Conservation (phyloP, 495 filamentous ascomycete genomes). For the Daldinia vernicosa region DNA sequence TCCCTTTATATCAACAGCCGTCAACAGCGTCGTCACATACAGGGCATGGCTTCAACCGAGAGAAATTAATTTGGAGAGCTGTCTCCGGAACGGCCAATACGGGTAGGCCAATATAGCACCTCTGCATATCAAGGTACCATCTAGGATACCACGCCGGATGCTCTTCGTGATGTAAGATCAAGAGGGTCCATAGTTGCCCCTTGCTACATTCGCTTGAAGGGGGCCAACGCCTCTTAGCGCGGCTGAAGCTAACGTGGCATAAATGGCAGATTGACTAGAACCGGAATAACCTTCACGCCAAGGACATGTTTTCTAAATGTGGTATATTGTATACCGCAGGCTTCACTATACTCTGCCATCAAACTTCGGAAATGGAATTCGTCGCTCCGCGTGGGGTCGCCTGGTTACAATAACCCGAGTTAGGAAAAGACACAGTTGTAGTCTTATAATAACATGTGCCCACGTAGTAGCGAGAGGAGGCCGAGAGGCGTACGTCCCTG, state of each 20-base stretch:
- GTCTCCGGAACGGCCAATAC: conserved; percentile 35
- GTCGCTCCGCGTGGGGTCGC: conserved; percentile 35
- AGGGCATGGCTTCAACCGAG: conserved; percentile 36
- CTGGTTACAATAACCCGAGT: conserved; percentile 16
- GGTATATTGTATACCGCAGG: conserved; percentile 5
- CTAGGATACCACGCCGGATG: conserved; percentile 12
- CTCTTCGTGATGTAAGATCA: conserved; percentile 33
- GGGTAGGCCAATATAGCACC: conserved; percentile 23
- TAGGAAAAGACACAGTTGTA: conserved; percentile 24
- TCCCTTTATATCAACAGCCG: conserved; percentile 30
- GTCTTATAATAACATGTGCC: conserved; percentile 34
- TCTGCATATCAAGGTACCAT: conserved; percentile 13
- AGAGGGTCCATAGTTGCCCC: conserved; percentile 15
- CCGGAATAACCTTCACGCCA: conserved; percentile 20
- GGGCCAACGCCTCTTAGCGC: conserved; percentile 19
- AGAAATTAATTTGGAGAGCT: conserved; percentile 39
- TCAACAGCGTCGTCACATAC: conserved; percentile 28
- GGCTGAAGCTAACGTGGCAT: conserved; percentile 39
- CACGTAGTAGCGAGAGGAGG: conserved; percentile 27
- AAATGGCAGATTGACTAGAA: conserved; percentile 19
- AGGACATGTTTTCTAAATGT: conserved; percentile 4
- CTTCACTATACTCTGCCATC: background rate
- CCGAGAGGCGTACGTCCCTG: conserved; percentile 21
- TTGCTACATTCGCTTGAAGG: conserved; percentile 27
- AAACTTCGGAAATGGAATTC: conserved; percentile 38